Evolutionary conservation across 164 flowering plant genomes (phyloP).

Genomic region (Amborella trichopoda): DNA sequence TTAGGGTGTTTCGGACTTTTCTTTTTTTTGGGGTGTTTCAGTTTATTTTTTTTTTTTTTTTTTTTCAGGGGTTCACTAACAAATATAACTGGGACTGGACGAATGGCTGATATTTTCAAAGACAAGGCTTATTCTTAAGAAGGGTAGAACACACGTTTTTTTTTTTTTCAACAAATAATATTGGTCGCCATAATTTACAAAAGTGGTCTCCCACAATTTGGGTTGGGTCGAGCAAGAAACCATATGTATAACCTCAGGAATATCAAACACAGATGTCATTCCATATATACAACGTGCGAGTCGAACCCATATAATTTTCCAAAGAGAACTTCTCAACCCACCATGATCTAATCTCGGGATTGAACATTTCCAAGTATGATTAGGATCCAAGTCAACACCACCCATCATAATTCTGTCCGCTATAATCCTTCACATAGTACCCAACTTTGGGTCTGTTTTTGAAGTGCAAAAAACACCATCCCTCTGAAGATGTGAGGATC

Average conservation of each 20-base stretch:
- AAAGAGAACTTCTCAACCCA: slow-evolving; percentile 82
- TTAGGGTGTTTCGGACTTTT: too few relatives aligned
- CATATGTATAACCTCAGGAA: slow-evolving; percentile 66
- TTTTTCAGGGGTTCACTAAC: too few relatives aligned
- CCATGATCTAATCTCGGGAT: slow-evolving; percentile 86
- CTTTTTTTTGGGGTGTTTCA: too few relatives aligned
- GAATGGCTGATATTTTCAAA: too few relatives aligned
- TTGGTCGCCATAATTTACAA: too few relatives aligned
- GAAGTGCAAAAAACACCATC: slow-evolving; percentile 66
- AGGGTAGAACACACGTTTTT: too few relatives aligned
- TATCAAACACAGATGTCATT: slow-evolving; percentile 98
- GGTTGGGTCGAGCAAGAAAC: too few relatives aligned
- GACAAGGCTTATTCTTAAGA: too few relatives aligned
- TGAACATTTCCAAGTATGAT: slow-evolving; percentile 70
- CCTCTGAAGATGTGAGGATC: slow-evolving; percentile 96
- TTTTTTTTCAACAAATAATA: too few relatives aligned
- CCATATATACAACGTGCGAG: slow-evolving; percentile 92
- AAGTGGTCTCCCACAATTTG: too few relatives aligned
- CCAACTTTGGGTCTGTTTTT: slow-evolving; percentile 88
- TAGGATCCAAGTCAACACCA: slow-evolving; percentile 99
- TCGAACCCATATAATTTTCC: slow-evolving; percentile 75
- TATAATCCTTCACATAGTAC: slow-evolving; percentile 84
- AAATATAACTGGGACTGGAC: too few relatives aligned
- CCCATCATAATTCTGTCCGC: slow-evolving; percentile 84
- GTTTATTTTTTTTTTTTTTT: too few relatives aligned